Conservation (phyloP, 2,329 filamentous ascomycete genomes). For the Monosporascus cannonballus region DNA sequence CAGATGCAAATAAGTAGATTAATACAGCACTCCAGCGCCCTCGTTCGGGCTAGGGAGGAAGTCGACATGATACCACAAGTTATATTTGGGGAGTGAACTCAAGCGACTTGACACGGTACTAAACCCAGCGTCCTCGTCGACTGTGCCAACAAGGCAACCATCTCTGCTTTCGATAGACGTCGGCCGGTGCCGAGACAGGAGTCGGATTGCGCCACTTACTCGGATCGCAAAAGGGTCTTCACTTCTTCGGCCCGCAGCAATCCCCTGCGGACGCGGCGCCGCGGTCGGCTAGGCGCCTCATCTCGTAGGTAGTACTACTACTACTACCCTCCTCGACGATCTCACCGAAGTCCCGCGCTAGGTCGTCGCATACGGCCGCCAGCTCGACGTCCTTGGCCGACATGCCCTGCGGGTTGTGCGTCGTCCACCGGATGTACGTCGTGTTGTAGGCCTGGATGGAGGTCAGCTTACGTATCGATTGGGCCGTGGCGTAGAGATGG, state of each 20-base stretch:
- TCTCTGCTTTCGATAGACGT: too few species aligned
- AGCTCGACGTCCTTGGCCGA: constrained; percentile 57
- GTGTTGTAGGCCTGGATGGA: constrained; percentile 58
- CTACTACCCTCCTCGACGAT: constrained; percentile 23
- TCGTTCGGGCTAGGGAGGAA: neutral
- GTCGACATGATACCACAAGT: neutral
- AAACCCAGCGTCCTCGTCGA: too few species aligned
- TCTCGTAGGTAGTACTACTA: constrained; percentile 22
- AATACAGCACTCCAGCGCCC: constrained; percentile 1
- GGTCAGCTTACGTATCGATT: too few species aligned
- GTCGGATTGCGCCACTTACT: too few species aligned
- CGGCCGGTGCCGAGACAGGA: too few species aligned
- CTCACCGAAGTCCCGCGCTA: constrained; percentile 53
- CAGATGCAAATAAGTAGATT: constrained; percentile 12
- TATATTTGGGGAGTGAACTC: neutral
- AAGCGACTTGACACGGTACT: too few species aligned
- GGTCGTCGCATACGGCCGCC: constrained; percentile 55
- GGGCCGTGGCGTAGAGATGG: too few species aligned
- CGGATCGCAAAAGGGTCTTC: neutral
- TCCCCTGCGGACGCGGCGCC: constrained; percentile 41
- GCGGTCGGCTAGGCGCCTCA: constrained; percentile 40
- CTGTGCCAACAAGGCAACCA: too few species aligned
- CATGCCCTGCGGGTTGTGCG: constrained; percentile 61
- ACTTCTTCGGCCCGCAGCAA: constrained; percentile 43
- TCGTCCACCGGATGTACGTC: constrained; percentile 67